Conservation (phyloP, 2,329 filamentous ascomycete species). For the Aulographum hederae region DNA sequence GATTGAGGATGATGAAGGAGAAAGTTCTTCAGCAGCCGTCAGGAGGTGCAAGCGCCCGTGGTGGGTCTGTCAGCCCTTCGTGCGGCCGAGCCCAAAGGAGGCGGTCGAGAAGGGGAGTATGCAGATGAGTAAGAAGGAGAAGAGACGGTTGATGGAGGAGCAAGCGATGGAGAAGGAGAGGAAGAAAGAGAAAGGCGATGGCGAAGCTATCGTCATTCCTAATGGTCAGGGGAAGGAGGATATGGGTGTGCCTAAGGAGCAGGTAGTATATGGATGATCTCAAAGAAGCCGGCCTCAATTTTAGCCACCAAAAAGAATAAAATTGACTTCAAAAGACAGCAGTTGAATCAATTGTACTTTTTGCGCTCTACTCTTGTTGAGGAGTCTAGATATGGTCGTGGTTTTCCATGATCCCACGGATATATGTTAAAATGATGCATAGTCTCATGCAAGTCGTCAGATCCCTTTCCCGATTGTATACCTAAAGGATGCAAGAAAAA, state of each 20-base stretch:
- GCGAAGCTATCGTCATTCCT: not conserved
- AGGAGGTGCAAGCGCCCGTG: conserved; percentile 62
- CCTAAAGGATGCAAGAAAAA: too few species aligned
- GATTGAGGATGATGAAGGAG: conserved; percentile 13
- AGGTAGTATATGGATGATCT: conserved; percentile 23
- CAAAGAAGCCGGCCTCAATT: too few species aligned
- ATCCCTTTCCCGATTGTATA: too few species aligned
- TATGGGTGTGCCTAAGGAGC: conserved; percentile 24
- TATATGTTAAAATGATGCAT: too few species aligned
- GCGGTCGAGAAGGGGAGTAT: conserved; percentile 68
- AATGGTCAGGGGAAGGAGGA: conserved; percentile 4
- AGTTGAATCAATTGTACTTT: too few species aligned
- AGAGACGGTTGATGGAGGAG: conserved; percentile 6
- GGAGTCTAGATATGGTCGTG: too few species aligned
- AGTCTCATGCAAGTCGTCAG: too few species aligned
- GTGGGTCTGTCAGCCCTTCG: conserved; percentile 80
- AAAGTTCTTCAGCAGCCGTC: conserved; percentile 50
- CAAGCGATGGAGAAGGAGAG: conserved; percentile 1
- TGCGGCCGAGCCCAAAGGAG: conserved; percentile 73
- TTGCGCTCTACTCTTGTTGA: too few species aligned
- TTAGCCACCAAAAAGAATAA: too few species aligned
- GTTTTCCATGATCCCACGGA: too few species aligned
- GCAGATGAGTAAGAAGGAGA: conserved; percentile 49
- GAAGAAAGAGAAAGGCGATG: conserved; percentile 1
- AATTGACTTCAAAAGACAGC: too few species aligned